A percentile compares a stretch with the other conserved stretches of the same genome.
Evolutionary conservation across 495 filamentous ascomycete species (phyloP).

Genomic region (Penicillium odoratum): DNA sequence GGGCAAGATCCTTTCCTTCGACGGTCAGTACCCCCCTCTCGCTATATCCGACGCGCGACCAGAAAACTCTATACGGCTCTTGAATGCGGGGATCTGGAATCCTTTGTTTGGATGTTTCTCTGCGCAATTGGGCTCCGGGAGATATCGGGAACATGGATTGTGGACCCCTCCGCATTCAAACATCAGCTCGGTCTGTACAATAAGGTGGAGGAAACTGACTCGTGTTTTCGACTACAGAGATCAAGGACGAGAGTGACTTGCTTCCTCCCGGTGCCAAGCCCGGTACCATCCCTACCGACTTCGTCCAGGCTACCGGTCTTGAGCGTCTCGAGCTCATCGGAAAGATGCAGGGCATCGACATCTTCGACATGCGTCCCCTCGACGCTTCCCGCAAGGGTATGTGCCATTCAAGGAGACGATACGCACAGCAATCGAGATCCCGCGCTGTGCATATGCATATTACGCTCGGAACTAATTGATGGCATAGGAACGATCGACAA

Average conservation of each 20-base stretch:
- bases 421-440: neutral
- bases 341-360: constrained; percentile 97
- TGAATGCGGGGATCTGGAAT: neutral
- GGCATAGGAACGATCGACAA: constrained; percentile 77
- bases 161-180: constrained; percentile 8
- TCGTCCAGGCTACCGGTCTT: constrained; percentile 92
- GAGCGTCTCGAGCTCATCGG: constrained; percentile 98
- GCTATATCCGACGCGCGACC: constrained; percentile 6
- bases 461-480: constrained; percentile 9
- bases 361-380: constrained; percentile 97
- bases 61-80: constrained; percentile 9
- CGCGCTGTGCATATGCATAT: neutral
- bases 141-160: constrained; percentile 18
- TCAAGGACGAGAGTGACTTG: constrained; percentile 79
- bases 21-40: constrained; percentile 32
- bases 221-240: constrained; percentile 57
- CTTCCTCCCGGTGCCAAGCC: constrained; percentile 74
- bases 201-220: neutral
- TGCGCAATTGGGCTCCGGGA: constrained; percentile 13
- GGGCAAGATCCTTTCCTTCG: constrained; percentile 48
- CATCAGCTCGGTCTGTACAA: neutral
- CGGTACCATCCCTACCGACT: constrained; percentile 87
- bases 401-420: constrained; percentile 18
- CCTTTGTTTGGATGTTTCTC: neutral
- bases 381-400: constrained; percentile 84